Evolutionary conservation across 768 basidiomycete genomes (phyloP).

Genomic region (Filobasidium floriforme): DNA sequence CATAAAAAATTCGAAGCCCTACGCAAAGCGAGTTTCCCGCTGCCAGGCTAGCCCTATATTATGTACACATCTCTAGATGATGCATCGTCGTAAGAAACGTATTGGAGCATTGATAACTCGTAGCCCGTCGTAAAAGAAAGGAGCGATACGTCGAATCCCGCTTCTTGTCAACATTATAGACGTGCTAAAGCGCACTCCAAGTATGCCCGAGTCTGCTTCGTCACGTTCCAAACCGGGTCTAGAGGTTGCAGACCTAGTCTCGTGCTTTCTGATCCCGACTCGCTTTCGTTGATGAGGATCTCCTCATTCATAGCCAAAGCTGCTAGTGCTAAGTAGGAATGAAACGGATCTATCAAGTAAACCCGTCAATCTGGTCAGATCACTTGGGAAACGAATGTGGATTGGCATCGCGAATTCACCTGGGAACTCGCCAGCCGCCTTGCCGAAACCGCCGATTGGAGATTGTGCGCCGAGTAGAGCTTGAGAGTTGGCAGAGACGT

Average conservation of each 20-base stretch:
- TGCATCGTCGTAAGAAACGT: too few relatives aligned
- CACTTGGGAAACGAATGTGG: neutral
- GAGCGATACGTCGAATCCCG: too few relatives aligned
- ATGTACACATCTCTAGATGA: too few relatives aligned
- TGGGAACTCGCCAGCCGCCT: conserved; percentile 68
- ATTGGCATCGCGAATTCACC: conserved; percentile 50
- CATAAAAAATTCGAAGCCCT: too few relatives aligned
- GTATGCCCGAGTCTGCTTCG: conserved; percentile 6
- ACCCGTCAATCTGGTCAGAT: too few relatives aligned
- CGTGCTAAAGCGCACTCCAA: neutral
- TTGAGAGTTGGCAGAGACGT: conserved; percentile 52
- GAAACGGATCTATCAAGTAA: conserved; percentile 67
- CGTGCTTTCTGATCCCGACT: too few relatives aligned
- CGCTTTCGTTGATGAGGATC: neutral
- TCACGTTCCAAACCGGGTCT: conserved; percentile 21
- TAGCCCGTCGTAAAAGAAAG: neutral
- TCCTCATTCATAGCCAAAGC: conserved; percentile 24
- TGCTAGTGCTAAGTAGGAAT: conserved; percentile 69
- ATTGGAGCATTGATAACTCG: too few relatives aligned
- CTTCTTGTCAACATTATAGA: neutral
- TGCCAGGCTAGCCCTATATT: too few relatives aligned
- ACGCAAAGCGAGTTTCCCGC: too few relatives aligned
- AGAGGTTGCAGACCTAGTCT: conserved; percentile 8
- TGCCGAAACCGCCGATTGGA: conserved; percentile 79
- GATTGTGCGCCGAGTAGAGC: conserved; percentile 76